Conservation (phyloP, 2,329 filamentous ascomycete species). For the Myriosclerotinia duriaeana region DNA sequence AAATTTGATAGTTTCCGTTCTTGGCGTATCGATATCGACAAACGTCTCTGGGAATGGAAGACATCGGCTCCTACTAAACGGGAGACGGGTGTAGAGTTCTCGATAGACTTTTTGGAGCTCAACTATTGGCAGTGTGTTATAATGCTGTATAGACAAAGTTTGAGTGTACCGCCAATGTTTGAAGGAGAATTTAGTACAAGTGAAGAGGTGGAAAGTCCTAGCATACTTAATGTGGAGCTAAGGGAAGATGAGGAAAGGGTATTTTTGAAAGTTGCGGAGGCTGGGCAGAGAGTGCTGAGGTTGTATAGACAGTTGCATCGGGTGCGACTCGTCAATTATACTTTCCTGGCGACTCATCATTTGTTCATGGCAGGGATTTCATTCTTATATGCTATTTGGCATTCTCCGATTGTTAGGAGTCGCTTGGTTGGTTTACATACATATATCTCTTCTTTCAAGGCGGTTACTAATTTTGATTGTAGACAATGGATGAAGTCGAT, state of each 20-base stretch:
- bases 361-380: conserved; percentile 97
- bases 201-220: conserved; percentile 62
- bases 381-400: conserved; percentile 96
- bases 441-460: conserved; percentile 4
- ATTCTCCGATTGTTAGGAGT: conserved; percentile 83
- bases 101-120: conserved; percentile 83
- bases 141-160: conserved; percentile 88
- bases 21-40: conserved; percentile 87
- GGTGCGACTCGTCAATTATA: conserved; percentile 89
- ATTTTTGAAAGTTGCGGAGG: conserved; percentile 92
- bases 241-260: conserved; percentile 85
- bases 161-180: conserved; percentile 81
- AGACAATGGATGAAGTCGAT: conserved; percentile 94
- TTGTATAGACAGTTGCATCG: conserved; percentile 88
- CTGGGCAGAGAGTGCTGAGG: conserved; percentile 87
- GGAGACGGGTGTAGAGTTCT: conserved; percentile 85
- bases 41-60: conserved; percentile 82
- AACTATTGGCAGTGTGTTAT: conserved; percentile 99
- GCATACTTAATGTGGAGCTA: conserved; percentile 62
- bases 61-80: conserved; percentile 72
- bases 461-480: conserved; percentile 17
- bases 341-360: conserved; percentile 91
- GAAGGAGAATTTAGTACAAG: conserved; percentile 73
- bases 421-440: conserved; percentile 63
- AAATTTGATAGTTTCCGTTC: conserved; percentile 82